Conservation (phyloP, 2,329 filamentous ascomycete genomes). For the Pleomassaria siparia region DNA sequence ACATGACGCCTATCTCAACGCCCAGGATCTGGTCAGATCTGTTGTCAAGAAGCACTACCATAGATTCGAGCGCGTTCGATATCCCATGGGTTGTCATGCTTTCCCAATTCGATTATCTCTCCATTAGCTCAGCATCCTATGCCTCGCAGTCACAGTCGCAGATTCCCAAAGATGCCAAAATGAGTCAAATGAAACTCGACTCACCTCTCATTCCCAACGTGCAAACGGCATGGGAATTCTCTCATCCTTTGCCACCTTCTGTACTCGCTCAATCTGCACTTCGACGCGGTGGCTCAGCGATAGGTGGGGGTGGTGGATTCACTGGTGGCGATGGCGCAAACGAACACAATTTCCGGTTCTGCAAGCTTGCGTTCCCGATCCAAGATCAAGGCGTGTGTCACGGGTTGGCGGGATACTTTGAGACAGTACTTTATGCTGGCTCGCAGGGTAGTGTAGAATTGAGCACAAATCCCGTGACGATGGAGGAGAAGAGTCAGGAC, state of each 20-base stretch:
- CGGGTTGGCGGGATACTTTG: slow-evolving; percentile 92
- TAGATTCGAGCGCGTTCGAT: slow-evolving; percentile 74
- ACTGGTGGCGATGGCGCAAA: slow-evolving; percentile 78
- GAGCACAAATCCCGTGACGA: slow-evolving; percentile 88
- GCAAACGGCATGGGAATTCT: slow-evolving; percentile 78
- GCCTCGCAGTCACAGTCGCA: slow-evolving; percentile 55
- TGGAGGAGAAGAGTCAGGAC: slow-evolving; percentile 88
- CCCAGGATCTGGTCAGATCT: slow-evolving; percentile 86
- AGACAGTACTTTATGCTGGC: slow-evolving; percentile 83
- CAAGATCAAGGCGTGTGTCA: slow-evolving; percentile 81
- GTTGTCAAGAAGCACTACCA: slow-evolving; percentile 57
- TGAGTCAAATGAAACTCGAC: slow-evolving; percentile 36
- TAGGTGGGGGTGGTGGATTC: slow-evolving; percentile 72
- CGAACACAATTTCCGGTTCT: slow-evolving; percentile 85
- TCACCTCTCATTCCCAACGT: slow-evolving; percentile 52
- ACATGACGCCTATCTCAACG: slow-evolving; percentile 87
- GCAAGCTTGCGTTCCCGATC: slow-evolving; percentile 76
- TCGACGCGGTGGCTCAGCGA: slow-evolving; percentile 64
- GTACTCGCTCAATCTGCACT: slow-evolving; percentile 59
- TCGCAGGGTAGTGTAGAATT: slow-evolving; percentile 69
- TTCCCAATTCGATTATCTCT: slow-evolving; percentile 84
- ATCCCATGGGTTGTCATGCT: slow-evolving; percentile 95
- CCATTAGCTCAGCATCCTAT: slow-evolving; percentile 49
- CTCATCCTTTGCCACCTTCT: slow-evolving; percentile 67
- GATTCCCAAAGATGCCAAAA: slow-evolving; percentile 44